These are phyloP conservation scores for Phytophthora boehmeriae DNA, from an alignment of 352 stramenopile genomes.

Conservation along the genomic window DNA sequence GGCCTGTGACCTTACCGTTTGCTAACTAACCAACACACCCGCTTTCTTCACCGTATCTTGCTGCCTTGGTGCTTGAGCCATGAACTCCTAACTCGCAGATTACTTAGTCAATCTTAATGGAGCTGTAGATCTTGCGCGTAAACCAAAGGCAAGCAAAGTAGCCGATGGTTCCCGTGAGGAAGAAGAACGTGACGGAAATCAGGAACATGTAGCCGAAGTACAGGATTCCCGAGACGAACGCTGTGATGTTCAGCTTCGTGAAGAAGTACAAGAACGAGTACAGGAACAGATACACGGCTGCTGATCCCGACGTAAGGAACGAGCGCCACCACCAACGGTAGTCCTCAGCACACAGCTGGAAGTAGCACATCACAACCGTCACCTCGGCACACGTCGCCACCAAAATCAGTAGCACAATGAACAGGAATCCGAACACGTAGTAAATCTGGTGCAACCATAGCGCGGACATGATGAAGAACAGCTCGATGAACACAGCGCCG, in stretches of 20 bases:
- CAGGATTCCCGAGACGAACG: conserved; percentile 92
- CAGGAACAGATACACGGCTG: conserved; percentile 98
- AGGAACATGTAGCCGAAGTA: conserved; percentile 99
- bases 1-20: conserved; percentile 9
- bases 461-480: conserved; percentile 99
- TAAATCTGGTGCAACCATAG: conserved; percentile 99
- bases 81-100: conserved; percentile 28
- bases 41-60: conserved; percentile 16
- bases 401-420: conserved; percentile 98
- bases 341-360: conserved; percentile 99
- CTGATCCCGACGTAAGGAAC: conserved; percentile 96
- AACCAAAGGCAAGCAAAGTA: conserved; percentile 99
- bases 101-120: conserved; percentile 93
- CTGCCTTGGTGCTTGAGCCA: conserved; percentile 12
- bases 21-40: conserved; percentile 5
- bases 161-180: conserved; percentile 96
- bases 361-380: conserved; percentile 99
- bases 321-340: conserved; percentile 98
- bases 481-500: conserved; percentile 99
- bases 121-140: conserved; percentile 98
- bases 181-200: conserved; percentile 97
- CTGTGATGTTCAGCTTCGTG: conserved; percentile 97
- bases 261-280: conserved; percentile 99
- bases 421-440: conserved; percentile 99
- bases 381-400: conserved; percentile 98